Conservation (phyloP, 208 protist species). For the Trichomonas gallinae region DNA sequence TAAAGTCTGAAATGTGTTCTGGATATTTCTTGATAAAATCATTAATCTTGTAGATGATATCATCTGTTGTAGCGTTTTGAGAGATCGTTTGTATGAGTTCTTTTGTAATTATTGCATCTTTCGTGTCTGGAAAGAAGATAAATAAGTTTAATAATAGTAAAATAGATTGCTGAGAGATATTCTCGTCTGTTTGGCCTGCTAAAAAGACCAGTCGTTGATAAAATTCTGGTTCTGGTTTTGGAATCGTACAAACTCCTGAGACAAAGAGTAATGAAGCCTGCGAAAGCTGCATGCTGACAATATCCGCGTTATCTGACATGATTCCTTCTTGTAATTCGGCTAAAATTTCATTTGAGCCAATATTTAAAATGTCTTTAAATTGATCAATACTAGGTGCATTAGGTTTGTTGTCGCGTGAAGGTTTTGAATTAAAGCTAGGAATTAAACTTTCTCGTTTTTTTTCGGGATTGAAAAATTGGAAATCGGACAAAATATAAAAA, state of each 20-base stretch:
- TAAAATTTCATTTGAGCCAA: neutral
- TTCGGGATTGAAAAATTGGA: no score
- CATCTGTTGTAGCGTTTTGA: neutral
- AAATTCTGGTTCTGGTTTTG: neutral
- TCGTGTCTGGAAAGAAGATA: neutral
- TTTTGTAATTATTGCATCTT: neutral
- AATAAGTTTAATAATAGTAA: neutral
- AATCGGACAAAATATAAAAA: no score
- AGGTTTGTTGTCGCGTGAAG: no score
- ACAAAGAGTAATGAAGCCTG: neutral
- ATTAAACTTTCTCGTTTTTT: no score
- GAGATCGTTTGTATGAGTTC: neutral
- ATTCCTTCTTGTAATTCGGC: neutral
- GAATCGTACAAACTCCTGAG: neutral
- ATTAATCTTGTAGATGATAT: neutral
- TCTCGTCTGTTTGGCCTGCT: neutral
- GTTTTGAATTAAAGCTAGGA: no score
- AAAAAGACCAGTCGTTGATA: neutral
- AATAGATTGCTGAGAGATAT: neutral
- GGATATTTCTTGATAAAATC: neutral
- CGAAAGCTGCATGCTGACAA: neutral
- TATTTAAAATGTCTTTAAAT: neutral
- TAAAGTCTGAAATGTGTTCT: neutral
- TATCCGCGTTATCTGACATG: neutral
- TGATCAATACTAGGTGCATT: neutral